Evolutionary conservation across 2,329 filamentous ascomycete species (phyloP), one percentile per base, ranked within the genome.

Genomic region (Hypoxylon sp.): DNA sequence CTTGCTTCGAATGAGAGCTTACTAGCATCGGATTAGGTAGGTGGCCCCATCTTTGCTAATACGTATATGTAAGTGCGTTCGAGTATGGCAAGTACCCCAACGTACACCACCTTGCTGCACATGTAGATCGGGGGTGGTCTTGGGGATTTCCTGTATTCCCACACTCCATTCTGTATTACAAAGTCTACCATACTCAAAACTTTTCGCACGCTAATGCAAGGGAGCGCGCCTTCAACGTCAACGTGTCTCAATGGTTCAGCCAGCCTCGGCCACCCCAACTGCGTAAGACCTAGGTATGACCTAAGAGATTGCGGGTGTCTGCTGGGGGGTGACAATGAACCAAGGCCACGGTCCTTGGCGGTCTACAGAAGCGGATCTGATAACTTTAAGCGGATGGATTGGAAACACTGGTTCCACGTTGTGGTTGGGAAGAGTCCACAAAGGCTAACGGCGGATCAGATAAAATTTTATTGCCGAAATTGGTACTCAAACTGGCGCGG

Each of bases 351-450:
- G 60, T 52, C 68, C 76, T 77, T 77, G 74, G 74, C 73, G 48
- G 59, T 63, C 71, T 74, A 74, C 71, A 73, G 51, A 29, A 64
- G 72, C 77, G 77, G 78, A 80, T 80, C 78, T 73, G 78, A 80
- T 79, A 80, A 79, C 77, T 79, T 76, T 78, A 78, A 75, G 73
- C 70, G 74, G 73, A 68, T 65, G 46, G 61, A 61, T 63, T 61
- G 55, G 54, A 19, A 17, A 35, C 35, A 44, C 24, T 14, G 42
- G 10, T 29, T 26, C 62, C 50, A 51, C 50, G 42, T 33, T 42
- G 35, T 47, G 35, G 5, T 51, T 60, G 39, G 39, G 33, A 51
- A 52, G 44, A 53, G 55, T 44, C n/a, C 31, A 50, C 19, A 9
- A 54, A 46, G 68, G 61, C 58, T 63, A 69, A 11, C 39, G 35